Percentiles rank a stretch among this genome's conserved stretches.
These are phyloP conservation scores for Colletotrichum kahawae DNA, from an alignment of 2,329 filamentous ascomycete genomes.

Conservation along the genomic window DNA sequence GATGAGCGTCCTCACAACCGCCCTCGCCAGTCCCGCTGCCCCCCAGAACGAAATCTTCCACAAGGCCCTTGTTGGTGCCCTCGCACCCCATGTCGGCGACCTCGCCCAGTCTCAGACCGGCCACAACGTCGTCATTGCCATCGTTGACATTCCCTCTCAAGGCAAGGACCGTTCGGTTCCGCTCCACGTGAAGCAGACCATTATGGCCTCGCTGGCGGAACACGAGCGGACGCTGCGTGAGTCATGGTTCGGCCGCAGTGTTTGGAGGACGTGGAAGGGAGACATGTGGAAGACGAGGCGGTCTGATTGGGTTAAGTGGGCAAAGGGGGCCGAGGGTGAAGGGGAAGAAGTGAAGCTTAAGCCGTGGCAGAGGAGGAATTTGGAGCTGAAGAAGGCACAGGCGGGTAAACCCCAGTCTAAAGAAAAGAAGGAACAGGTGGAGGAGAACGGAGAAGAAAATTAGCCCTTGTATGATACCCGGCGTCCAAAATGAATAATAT, in stretches of 20 bases:
- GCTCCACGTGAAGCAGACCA: conserved; percentile 62
- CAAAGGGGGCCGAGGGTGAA: conserved; percentile 50
- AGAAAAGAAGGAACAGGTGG: background rate
- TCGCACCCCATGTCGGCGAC: conserved; percentile 49
- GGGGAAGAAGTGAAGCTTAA: conserved; percentile 15
- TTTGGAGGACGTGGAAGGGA: conserved; percentile 64
- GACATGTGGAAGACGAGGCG: conserved; percentile 60
- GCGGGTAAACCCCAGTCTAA: background rate
- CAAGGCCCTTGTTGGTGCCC: conserved; percentile 55
- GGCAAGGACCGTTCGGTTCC: conserved; percentile 54
- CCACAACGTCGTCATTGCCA: conserved; percentile 54
- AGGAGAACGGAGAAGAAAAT: background rate
- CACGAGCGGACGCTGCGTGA: conserved; percentile 56
- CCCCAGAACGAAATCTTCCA: conserved; percentile 56
- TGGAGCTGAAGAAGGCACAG: conserved; percentile 10
- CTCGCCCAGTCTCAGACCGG: conserved; percentile 57
- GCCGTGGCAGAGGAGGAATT: conserved; percentile 20
- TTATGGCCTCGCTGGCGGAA: conserved; percentile 54
- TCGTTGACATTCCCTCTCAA: conserved; percentile 55
- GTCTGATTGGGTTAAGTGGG: conserved; percentile 62
- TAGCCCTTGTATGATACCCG: conserved; percentile 21
- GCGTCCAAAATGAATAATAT: background rate
- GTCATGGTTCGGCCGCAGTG: conserved; percentile 58
- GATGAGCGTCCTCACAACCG: conserved; percentile 54
- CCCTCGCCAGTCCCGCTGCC: conserved; percentile 49